Percentiles rank a stretch among this genome's conserved stretches.
Conservation (phyloP, 106 monocot species). For the Dendrobium catenatum region DNA sequence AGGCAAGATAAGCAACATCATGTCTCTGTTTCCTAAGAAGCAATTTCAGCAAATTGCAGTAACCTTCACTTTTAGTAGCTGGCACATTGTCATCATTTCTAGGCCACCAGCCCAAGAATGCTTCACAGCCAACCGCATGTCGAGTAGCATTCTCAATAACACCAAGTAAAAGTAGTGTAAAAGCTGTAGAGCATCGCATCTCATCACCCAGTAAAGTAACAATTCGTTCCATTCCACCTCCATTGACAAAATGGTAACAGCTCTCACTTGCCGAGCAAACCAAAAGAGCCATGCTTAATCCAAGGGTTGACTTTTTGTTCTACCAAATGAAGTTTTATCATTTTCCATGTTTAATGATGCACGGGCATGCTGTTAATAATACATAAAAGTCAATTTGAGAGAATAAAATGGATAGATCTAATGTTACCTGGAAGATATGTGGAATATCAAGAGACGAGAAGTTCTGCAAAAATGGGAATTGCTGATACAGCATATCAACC, state of each 20-base stretch:
- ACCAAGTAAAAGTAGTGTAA: conserved; percentile 50
- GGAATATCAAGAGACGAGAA: conserved; percentile 18
- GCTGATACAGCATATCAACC: conserved; percentile 46
- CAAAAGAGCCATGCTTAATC: conserved; percentile 50
- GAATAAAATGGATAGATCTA: neutral
- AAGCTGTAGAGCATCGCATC: conserved; percentile 39
- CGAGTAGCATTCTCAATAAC: conserved; percentile 76
- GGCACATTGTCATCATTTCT: conserved; percentile 58
- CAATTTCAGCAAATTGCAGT: conserved; percentile 65
- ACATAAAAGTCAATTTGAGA: neutral
- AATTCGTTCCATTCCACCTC: conserved; percentile 78
- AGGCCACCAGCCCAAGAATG: conserved; percentile 93
- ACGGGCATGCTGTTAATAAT: neutral
- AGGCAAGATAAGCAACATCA: conserved; percentile 78
- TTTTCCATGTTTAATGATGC: neutral
- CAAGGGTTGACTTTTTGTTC: conserved; percentile 44
- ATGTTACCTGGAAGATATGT: conserved; percentile 38
- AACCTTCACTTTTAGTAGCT: conserved; percentile 64
- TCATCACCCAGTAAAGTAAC: conserved; percentile 39
- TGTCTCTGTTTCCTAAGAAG: conserved; percentile 68
- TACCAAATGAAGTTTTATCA: conserved; percentile 20
- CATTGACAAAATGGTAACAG: conserved; percentile 62
- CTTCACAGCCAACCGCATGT: conserved; percentile 90
- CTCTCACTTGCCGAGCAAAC: conserved; percentile 72
- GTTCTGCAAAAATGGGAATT: conserved; percentile 40